These are phyloP conservation scores for Salix purpurea DNA, from an alignment of 345 rosid genomes.

Conservation along the genomic window DNA sequence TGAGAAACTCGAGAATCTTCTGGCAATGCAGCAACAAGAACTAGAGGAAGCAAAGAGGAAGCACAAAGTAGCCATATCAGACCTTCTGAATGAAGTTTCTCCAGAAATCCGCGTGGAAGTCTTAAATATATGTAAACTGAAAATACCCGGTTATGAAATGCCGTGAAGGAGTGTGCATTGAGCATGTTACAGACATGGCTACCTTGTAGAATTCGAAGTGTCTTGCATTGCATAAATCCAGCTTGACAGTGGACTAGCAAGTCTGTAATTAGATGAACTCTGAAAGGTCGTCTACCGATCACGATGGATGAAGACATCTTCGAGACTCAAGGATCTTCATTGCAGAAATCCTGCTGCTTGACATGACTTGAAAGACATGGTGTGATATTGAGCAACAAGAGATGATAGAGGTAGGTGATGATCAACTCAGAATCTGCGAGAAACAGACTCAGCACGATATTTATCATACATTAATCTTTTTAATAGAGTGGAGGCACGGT, in stretches of 20 bases:
- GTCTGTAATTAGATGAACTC: background rate
- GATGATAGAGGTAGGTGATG: background rate
- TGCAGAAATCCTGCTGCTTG: background rate
- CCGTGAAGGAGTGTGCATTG: background rate
- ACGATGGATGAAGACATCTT: background rate
- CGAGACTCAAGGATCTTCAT: background rate
- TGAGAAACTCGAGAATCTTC: conserved; percentile 53
- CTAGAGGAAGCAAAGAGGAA: conserved; percentile 56
- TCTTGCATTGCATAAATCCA: background rate
- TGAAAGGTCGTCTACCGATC: background rate
- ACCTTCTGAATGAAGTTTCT: conserved; percentile 53
- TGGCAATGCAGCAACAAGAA: conserved; percentile 63
- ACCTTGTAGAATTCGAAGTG: background rate
- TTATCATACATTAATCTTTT: background rate
- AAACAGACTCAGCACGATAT: background rate
- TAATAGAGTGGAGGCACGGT: conserved; percentile 7
- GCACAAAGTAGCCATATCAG: conserved; percentile 50
- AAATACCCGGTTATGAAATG: conserved; percentile 24
- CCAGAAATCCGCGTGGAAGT: conserved; percentile 49
- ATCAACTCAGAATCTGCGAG: background rate
- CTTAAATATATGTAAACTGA: conserved; percentile 36
- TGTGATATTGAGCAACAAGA: background rate
- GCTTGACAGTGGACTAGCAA: background rate
- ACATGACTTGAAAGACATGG: background rate
- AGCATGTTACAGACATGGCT: background rate